Evolutionary conservation across 179 eudicot species (phyloP).

Genomic region (Spinacia oleracea): DNA sequence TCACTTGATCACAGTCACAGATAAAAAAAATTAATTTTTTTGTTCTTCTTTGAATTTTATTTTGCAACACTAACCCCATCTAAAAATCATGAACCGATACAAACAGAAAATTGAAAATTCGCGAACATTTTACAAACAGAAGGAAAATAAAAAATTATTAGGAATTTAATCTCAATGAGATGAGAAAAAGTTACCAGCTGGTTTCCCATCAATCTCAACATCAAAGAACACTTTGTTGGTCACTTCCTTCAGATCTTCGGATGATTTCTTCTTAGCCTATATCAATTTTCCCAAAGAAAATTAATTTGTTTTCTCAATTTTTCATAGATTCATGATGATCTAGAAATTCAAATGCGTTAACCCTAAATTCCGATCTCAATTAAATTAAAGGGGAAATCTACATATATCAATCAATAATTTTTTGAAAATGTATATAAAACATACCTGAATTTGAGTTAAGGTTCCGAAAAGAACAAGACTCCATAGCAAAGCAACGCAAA

Average conservation of each 20-base stretch:
- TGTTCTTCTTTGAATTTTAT: background rate
- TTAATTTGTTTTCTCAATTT: background rate
- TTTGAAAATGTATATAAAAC: background rate
- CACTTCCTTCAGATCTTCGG: slow-evolving; percentile 67
- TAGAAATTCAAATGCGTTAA: background rate
- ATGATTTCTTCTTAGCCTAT: slow-evolving; percentile 84
- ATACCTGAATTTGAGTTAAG: slow-evolving; percentile 45
- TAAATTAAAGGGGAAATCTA: background rate
- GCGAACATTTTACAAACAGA: background rate
- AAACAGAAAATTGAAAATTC: background rate
- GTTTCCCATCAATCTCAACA: slow-evolving; percentile 80
- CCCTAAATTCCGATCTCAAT: slow-evolving; percentile 19
- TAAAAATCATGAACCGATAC: background rate
- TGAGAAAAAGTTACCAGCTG: slow-evolving; percentile 57
- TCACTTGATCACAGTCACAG: background rate
- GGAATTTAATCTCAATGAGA: background rate
- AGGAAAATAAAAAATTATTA: background rate
- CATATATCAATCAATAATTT: background rate
- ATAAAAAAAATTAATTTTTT: too few species aligned
- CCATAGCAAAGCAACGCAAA: slow-evolving; percentile 31
- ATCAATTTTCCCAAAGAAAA: slow-evolving; percentile 11
- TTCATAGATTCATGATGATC: slow-evolving; percentile 6
- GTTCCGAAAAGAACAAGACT: slow-evolving; percentile 42
- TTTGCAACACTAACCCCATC: background rate
- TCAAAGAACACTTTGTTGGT: slow-evolving; percentile 91